Conservation (phyloP, 2,329 filamentous ascomycete species). For the Pseudocercospora eumusae region DNA sequence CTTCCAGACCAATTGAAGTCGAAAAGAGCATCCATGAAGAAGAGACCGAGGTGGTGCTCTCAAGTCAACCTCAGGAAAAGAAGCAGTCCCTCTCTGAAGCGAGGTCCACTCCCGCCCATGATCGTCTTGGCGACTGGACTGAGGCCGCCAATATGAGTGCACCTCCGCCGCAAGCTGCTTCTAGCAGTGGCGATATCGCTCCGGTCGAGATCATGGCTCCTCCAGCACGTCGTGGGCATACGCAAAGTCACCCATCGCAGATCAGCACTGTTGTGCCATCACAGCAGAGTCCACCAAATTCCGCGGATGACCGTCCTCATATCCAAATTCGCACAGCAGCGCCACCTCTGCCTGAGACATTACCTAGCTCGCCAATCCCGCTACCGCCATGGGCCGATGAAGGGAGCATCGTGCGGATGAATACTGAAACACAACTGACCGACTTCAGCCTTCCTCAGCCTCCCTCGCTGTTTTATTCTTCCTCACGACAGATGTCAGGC, state of each 20-base stretch:
- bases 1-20: not conserved
- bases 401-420: not conserved
- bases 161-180: not conserved
- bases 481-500: not conserved
- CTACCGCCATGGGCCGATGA: conserved; percentile 14
- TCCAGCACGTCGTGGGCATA: not conserved
- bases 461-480: not conserved
- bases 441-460: conserved; percentile 10
- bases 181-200: not conserved
- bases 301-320: not conserved
- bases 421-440: conserved; percentile 5
- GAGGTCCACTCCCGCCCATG: conserved; percentile 4
- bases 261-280: conserved; percentile 20
- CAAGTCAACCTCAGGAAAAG: conserved; percentile 17
- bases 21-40: not conserved
- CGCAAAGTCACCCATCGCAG: conserved; percentile 4
- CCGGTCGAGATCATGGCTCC: not conserved
- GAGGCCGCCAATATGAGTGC: not conserved
- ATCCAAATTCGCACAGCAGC: not conserved
- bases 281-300: conserved; percentile 10
- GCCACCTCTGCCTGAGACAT: conserved; percentile 7
- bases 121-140: not conserved
- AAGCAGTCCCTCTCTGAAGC: not conserved
- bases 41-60: conserved; percentile 2
- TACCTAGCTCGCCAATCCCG: conserved; percentile 25